These are phyloP conservation scores for Curvularia sp. DNA, from an alignment of 2,329 filamentous ascomycete species.

Conservation along the genomic window DNA sequence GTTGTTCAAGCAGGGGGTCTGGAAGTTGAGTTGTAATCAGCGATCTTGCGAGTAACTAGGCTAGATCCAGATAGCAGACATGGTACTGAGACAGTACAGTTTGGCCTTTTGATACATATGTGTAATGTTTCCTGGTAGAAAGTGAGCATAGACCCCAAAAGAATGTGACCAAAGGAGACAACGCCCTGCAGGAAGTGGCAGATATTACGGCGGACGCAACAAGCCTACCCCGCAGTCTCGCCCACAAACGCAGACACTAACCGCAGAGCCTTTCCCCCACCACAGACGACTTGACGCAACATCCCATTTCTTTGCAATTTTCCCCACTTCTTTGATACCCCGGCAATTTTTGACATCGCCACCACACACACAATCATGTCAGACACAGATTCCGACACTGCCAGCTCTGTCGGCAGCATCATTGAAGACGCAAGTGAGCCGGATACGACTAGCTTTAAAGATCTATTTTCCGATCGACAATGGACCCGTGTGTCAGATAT, in stretches of 20 bases:
- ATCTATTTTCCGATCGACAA: constrained; percentile 46
- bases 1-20: too few relatives aligned
- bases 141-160: too few relatives aligned
- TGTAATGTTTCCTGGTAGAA: too few relatives aligned
- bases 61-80: too few relatives aligned
- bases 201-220: constrained; percentile 26
- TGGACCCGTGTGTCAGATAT: constrained; percentile 38
- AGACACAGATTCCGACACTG: constrained; percentile 39
- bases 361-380: constrained; percentile 32
- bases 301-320: constrained; percentile 5
- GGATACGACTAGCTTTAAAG: constrained; percentile 46
- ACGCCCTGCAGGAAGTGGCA: not conserved
- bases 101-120: too few relatives aligned
- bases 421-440: constrained; percentile 46
- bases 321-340: constrained; percentile 4
- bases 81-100: too few relatives aligned
- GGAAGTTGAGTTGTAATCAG: too few relatives aligned
- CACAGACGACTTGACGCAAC: constrained; percentile 16
- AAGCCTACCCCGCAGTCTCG: constrained; percentile 35
- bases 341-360: not conserved
- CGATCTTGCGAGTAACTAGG: too few relatives aligned
- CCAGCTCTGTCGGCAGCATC: constrained; percentile 45
- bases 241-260: constrained; percentile 41
- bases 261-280: constrained; percentile 33
- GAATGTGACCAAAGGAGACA: not conserved